These are phyloP conservation scores for Lentinula novae-zelandiae DNA, from an alignment of 1,284 basidiomycete species.

Conservation along the genomic window DNA sequence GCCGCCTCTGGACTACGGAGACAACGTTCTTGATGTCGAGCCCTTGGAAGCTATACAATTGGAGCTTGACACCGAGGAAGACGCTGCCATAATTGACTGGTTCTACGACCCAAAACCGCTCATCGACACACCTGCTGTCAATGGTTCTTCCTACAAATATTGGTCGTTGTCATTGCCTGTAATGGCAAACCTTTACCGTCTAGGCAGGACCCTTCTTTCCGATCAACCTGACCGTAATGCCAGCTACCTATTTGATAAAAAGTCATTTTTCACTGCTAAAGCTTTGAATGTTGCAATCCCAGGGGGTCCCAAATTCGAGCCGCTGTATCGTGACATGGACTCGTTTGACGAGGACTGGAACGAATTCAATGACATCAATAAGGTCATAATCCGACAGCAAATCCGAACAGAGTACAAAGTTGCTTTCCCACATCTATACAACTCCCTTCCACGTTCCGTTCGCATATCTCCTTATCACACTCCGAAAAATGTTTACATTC, in stretches of 20 bases:
- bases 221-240: slow-evolving; percentile 90
- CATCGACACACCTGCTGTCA: slow-evolving; percentile 83
- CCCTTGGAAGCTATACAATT: slow-evolving; percentile 98
- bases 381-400: slow-evolving; percentile 98
- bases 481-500: slow-evolving; percentile 98
- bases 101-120: slow-evolving; percentile 98
- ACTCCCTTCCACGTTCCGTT: slow-evolving; percentile 95
- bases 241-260: slow-evolving; percentile 95
- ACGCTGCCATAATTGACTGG: slow-evolving; percentile 95
- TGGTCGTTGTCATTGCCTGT: slow-evolving; percentile 92
- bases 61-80: slow-evolving; percentile 93
- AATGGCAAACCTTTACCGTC: slow-evolving; percentile 95
- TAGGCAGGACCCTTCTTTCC: slow-evolving; percentile 90
- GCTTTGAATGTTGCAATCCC: slow-evolving; percentile 98
- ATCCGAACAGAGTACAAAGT: slow-evolving; percentile 99
- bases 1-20: slow-evolving; percentile 95
- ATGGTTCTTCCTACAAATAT: slow-evolving; percentile 91
- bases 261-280: slow-evolving; percentile 98
- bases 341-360: slow-evolving; percentile 99
- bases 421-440: slow-evolving; percentile 98
- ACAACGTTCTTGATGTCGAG: slow-evolving; percentile 98
- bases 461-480: slow-evolving; percentile 90
- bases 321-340: slow-evolving; percentile 93
- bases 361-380: slow-evolving; percentile 99
- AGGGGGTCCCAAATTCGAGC: slow-evolving; percentile 98